A percentile compares a stretch with the other conserved stretches of the same genome.
These are phyloP conservation scores for Pulveroboletus sp. DNA, from an alignment of 1,284 basidiomycete species.

Conservation along the genomic window DNA sequence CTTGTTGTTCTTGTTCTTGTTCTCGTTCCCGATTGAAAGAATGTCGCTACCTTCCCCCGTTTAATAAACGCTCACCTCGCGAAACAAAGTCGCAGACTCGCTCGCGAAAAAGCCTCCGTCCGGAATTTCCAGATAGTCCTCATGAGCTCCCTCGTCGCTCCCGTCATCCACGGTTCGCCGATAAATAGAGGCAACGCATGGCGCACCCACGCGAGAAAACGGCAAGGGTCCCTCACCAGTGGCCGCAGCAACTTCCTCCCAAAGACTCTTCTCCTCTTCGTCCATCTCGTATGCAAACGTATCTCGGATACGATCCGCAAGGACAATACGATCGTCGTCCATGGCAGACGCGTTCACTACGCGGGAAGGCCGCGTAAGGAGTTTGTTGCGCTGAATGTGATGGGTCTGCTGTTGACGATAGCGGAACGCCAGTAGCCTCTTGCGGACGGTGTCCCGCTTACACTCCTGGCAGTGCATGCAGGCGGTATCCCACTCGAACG, in stretches of 20 bases:
- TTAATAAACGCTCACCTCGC: constrained; percentile 29
- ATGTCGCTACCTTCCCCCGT: not conserved
- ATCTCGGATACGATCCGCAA: constrained; percentile 16
- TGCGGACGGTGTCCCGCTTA: constrained; percentile 29
- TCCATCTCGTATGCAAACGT: constrained; percentile 24
- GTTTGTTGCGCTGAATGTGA: constrained; percentile 9
- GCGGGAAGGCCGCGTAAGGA: not conserved
- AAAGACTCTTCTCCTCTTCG: constrained; percentile 33
- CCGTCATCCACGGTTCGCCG: constrained; percentile 9
- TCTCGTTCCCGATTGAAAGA: not conserved
- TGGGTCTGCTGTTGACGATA: constrained; percentile 17
- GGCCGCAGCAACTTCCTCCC: constrained; percentile 32
- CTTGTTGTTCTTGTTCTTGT: no score
- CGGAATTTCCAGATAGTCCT: constrained; percentile 14
- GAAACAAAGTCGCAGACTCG: constrained; percentile 22
- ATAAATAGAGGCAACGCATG: constrained; percentile 9
- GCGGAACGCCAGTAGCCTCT: constrained; percentile 25
- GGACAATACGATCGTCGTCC: constrained; percentile 11
- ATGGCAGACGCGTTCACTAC: not conserved
- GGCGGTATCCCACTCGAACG: constrained; percentile 19
- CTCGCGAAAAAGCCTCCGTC: constrained; percentile 22
- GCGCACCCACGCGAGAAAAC: constrained; percentile 19
- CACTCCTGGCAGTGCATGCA: constrained; percentile 34
- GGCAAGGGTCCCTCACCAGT: constrained; percentile 17
- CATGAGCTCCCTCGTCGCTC: not conserved